Evolutionary conservation across 148 eudicot species (phyloP), one percentile per base, ranked within the genome.

Genomic region (Nepenthes gracilis): DNA sequence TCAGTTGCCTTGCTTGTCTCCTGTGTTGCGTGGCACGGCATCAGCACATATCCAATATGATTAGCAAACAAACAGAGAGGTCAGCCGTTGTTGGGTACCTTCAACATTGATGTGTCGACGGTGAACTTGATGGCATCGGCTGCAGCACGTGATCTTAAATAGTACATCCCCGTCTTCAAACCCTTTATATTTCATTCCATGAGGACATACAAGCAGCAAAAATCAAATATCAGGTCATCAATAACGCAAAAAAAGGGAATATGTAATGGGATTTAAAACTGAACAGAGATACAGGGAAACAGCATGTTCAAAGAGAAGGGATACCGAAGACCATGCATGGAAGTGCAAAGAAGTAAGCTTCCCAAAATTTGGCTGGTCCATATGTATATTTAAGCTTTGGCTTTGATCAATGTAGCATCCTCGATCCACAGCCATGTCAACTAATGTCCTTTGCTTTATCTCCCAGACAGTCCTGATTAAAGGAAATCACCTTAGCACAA

Each of bases 121-220:
- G 99, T 93, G 74, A 93, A 93, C 72, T 93, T 86, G 71, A 93
- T 93, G 58, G 99, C 99, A 80, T 88, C 97, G 33, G 99, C 95
- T 56, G 99, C 99, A 58, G 95, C 96, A 58, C 95, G 86, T 13
- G 99, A 85, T 53, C 99, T 58, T 49, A 93, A 71, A 65, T 93
- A 93, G 60, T 93, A 89, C 99, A 93, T 93, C 34, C 97, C 99
- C 1, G 99, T 93, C 78, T 93, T 93, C 76, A 93, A 64, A 32
- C 99, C 99, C 96, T 89, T 45, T 65, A 23, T 23, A 23, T 23
- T 23, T 23, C 23, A 23, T 47, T 3, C n/a, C 6, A 45, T 11
- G 11, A 6, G 11, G 11, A 45, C 48, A 35, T 33, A 62, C 35
- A 59, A 11, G 12, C 64, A 49, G 15, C 6, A 49, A 49, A 3